phyloP scores from a whole-genome alignment of 1,139 yeast genomes.

The Kodamaea sp. region DNA sequence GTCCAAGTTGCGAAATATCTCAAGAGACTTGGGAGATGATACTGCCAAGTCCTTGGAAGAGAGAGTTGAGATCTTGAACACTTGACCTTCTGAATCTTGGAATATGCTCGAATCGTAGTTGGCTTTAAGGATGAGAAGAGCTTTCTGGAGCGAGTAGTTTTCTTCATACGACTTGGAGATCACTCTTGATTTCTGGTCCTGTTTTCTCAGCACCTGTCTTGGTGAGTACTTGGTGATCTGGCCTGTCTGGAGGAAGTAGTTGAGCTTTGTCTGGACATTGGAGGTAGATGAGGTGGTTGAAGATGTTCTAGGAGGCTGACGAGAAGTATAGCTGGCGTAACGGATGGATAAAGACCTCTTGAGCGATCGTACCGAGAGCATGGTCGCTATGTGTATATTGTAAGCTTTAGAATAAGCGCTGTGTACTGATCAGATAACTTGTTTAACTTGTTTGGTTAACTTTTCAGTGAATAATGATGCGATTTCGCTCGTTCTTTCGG shows the following conservation, averaged over 20 bases:
- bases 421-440: too few species aligned
- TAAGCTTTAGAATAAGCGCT: too few species aligned
- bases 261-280: conserved; percentile 27
- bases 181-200: conserved; percentile 1
- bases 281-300: too few species aligned
- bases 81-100: conserved; percentile 22
- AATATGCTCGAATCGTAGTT: conserved; percentile 22
- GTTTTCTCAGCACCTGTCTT: conserved; percentile 14
- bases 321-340: too few species aligned
- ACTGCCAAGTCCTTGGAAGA: conserved; percentile 26
- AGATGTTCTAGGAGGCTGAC: conserved; percentile 1
- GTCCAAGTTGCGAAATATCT: conserved; percentile 33
- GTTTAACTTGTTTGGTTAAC: too few species aligned
- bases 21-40: conserved; percentile 21
- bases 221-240: conserved; percentile 23
- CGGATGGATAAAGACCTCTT: too few species aligned
- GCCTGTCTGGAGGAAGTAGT: conserved; percentile 31
- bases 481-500: too few species aligned
- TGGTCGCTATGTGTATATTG: too few species aligned
- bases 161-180: conserved; percentile 1
- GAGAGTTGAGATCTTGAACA: conserved; percentile 19
- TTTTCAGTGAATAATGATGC: too few species aligned
- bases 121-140: conserved; percentile 24
- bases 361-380: too few species aligned
- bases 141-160: conserved; percentile 23